phyloP scores from a whole-genome alignment of 805 yeast genomes.

The Wickerhamiella azyma region DNA sequence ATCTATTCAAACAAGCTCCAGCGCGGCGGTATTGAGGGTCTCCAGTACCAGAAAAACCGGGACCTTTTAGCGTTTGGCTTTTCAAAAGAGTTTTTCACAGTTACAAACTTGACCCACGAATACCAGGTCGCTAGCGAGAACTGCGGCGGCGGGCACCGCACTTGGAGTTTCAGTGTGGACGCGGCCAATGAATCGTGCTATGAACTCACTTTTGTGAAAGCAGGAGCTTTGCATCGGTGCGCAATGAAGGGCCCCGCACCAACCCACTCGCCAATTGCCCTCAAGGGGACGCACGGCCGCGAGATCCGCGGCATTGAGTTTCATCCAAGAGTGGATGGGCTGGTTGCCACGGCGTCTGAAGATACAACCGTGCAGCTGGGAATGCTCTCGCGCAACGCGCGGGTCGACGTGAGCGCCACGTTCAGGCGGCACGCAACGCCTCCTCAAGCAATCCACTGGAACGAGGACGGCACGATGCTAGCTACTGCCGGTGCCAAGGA shows the following conservation, averaged over 20 bases:
- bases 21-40: conserved; percentile 74
- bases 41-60: conserved; percentile 25
- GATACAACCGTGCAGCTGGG: conserved; percentile 73
- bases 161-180: conserved; percentile 36
- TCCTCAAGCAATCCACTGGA: conserved; percentile 54
- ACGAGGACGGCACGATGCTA: conserved; percentile 23
- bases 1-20: conserved; percentile 42
- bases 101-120: conserved; percentile 72
- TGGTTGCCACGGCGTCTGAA: conserved; percentile 72
- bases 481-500: conserved; percentile 62
- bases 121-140: conserved; percentile 51
- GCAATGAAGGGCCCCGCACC: conserved; percentile 12
- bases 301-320: conserved; percentile 68
- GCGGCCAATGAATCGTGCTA: background rate
- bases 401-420: conserved; percentile 29
- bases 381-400: conserved; percentile 28
- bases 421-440: conserved; percentile 81
- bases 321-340: conserved; percentile 25
- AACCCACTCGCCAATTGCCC: conserved; percentile 23
- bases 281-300: conserved; percentile 76
- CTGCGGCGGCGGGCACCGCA: conserved; percentile 89
- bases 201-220: conserved; percentile 24
- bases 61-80: conserved; percentile 65
- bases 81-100: conserved; percentile 59
- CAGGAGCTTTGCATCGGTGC: conserved; percentile 17